Percentiles rank a stretch among this genome's conserved stretches.
Conservation (phyloP, 108 stramenopile species). For the Conticribra weissflogii region DNA sequence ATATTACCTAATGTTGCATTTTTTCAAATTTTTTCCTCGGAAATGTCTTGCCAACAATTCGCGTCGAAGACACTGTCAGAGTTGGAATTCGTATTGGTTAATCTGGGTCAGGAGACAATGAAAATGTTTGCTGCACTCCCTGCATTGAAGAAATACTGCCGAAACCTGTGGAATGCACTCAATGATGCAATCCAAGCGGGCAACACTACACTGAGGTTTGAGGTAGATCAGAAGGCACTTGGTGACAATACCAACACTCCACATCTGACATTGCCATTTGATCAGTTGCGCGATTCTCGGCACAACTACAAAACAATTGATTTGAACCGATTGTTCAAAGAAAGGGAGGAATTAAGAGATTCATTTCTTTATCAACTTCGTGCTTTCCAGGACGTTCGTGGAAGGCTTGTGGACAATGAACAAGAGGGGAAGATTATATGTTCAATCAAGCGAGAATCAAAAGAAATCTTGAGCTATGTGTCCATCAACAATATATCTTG, state of each 20-base stretch:
- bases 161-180: constrained; percentile 19
- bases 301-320: constrained; percentile 68
- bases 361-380: constrained; percentile 76
- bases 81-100: constrained; percentile 35
- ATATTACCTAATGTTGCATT: constrained; percentile 12
- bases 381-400: constrained; percentile 66
- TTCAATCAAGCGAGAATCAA: constrained; percentile 49
- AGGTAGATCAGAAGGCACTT: constrained; percentile 31
- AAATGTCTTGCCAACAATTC: constrained; percentile 48
- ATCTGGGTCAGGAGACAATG: constrained; percentile 32
- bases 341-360: constrained; percentile 79
- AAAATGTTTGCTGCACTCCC: constrained; percentile 34
- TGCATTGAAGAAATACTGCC: constrained; percentile 26
- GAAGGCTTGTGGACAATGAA: constrained; percentile 57
- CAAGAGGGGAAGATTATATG: constrained; percentile 44
- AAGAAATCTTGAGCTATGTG: constrained; percentile 52
- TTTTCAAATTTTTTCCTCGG: constrained; percentile 24
- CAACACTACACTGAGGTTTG: constrained; percentile 25
- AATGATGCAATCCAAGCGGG: constrained; percentile 24
- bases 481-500: constrained; percentile 60
- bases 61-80: constrained; percentile 37
- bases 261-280: constrained; percentile 75
- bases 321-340: constrained; percentile 63
- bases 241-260: constrained; percentile 45
- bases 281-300: constrained; percentile 71